Conservation (phyloP, 192 early-diverging fungal species). For the Chytriomyces confervae region DNA sequence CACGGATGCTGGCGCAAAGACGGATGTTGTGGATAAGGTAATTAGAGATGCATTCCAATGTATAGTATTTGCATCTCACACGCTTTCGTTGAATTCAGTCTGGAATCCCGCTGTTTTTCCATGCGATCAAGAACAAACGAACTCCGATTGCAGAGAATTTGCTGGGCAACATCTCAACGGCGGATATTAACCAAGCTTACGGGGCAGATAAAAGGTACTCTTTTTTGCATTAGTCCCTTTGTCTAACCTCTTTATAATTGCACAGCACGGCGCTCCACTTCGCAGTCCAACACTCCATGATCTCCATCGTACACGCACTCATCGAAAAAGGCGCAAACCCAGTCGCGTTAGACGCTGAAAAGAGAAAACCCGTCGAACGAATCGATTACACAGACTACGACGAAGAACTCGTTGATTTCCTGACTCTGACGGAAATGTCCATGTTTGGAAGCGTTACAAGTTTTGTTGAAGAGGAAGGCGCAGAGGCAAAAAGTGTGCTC, state of each 20-base stretch:
- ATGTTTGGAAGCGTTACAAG: constrained; percentile 33
- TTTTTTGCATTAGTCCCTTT: too few species aligned
- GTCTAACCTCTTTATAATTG: too few species aligned
- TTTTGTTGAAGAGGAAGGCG: constrained; percentile 4
- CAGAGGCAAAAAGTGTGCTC: constrained; percentile 17
- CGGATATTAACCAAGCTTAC: not conserved
- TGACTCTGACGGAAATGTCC: constrained; percentile 33
- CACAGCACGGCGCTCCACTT: not conserved
- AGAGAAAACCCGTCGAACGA: constrained; percentile 8
- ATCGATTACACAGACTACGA: not conserved
- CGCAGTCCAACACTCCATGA: not conserved
- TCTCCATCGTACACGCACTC: not conserved
- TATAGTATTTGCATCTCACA: too few species aligned
- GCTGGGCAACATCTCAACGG: not conserved
- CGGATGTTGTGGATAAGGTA: not conserved
- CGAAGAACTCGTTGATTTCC: constrained; percentile 26
- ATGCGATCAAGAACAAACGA: constrained; percentile 6
- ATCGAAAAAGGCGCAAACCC: not conserved
- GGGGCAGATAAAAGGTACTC: too few species aligned
- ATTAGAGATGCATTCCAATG: too few species aligned
- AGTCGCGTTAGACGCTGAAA: not conserved
- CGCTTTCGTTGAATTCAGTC: not conserved
- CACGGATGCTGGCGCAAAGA: not conserved
- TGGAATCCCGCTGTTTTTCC: constrained; percentile 13
- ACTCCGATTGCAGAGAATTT: not conserved